A percentile compares a stretch with the other conserved stretches of the same genome.
phyloP scores from a whole-genome alignment of 1,284 basidiomycete species.

The Naganishia cerealis region DNA sequence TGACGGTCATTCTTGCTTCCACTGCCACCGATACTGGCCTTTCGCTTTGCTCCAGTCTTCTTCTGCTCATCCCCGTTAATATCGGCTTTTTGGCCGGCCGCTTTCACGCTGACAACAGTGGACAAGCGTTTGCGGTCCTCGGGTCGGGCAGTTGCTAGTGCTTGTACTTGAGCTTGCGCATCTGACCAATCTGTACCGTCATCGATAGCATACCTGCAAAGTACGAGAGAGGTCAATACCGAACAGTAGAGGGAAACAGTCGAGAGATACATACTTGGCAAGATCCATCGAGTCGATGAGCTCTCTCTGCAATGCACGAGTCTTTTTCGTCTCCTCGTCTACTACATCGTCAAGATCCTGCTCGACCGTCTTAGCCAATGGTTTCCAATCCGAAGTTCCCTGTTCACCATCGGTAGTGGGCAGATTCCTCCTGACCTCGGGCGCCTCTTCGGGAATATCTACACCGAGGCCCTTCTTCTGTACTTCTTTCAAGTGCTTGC shows the following conservation, averaged over 20 bases:
- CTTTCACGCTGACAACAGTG: slow-evolving; percentile 75
- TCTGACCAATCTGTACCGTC: slow-evolving; percentile 69
- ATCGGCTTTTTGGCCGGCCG: slow-evolving; percentile 40
- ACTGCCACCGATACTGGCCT: slow-evolving; percentile 23
- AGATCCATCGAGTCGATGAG: slow-evolving; percentile 82
- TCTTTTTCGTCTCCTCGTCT: slow-evolving; percentile 53
- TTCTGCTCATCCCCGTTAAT: slow-evolving; percentile 14
- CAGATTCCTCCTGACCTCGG: slow-evolving; percentile 40
- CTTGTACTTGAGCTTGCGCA: slow-evolving; percentile 70
- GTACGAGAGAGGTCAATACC: background rate
- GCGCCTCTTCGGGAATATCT: slow-evolving; percentile 55
- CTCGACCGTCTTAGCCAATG: slow-evolving; percentile 59
- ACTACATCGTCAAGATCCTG: slow-evolving; percentile 70
- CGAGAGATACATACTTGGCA: slow-evolving; percentile 65
- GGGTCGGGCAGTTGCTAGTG: slow-evolving; percentile 53
- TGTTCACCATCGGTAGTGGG: slow-evolving; percentile 30
- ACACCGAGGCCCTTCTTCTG: slow-evolving; percentile 74
- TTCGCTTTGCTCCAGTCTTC: slow-evolving; percentile 28
- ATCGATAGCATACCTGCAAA: slow-evolving; percentile 72
- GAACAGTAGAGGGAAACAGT: background rate
- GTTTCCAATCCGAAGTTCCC: slow-evolving; percentile 56
- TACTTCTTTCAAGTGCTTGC: slow-evolving; percentile 73
- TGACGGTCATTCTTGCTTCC: slow-evolving; percentile 28
- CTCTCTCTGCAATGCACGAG: slow-evolving; percentile 64
- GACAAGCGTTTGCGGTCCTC: slow-evolving; percentile 57